Percentiles rank a stretch among this genome's conserved stretches.
Conservation (phyloP, 768 basidiomycete species). For the Suillus spraguei region DNA sequence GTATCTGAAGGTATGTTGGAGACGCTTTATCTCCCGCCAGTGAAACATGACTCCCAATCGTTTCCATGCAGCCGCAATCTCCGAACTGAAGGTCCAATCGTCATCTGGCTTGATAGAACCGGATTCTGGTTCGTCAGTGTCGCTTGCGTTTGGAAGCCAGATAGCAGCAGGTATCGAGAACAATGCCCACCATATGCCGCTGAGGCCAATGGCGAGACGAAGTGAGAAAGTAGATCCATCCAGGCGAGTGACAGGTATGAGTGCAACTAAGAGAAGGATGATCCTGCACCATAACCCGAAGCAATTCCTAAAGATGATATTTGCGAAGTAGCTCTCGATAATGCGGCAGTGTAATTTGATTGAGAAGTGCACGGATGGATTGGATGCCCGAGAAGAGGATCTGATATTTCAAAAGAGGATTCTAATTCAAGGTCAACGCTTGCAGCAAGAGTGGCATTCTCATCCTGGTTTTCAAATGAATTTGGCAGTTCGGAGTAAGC, state of each 20-base stretch:
- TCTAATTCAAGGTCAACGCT: conserved; percentile 21
- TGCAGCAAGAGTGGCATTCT: conserved; percentile 16
- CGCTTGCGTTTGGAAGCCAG: conserved; percentile 58
- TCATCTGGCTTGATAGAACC: conserved; percentile 21
- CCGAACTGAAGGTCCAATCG: conserved; percentile 48
- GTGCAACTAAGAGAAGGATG: conserved; percentile 65
- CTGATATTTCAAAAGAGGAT: conserved; percentile 30
- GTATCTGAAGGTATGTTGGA: conserved; percentile 86
- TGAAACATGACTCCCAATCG: conserved; percentile 74
- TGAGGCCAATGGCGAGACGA: conserved; percentile 80
- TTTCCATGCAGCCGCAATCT: conserved; percentile 74
- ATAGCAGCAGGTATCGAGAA: conserved; percentile 79
- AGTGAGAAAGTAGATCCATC: conserved; percentile 78
- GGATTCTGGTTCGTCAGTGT: conserved; percentile 9
- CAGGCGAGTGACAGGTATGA: conserved; percentile 77
- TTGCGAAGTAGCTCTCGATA: conserved; percentile 76
- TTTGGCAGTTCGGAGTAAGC: conserved; percentile 35
- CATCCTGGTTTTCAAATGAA: conserved; percentile 18
- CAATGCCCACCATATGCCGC: conserved; percentile 86
- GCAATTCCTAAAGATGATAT: conserved; percentile 89
- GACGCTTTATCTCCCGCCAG: conserved; percentile 68
- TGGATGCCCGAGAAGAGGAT: conserved; percentile 38
- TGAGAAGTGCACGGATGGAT: conserved; percentile 29
- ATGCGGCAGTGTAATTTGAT: conserved; percentile 51
- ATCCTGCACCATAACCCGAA: conserved; percentile 84